A percentile compares a stretch with the other conserved stretches of the same genome.
These are phyloP conservation scores for Saprolegnia parasitica DNA, from an alignment of 352 stramenopile species.

Conservation along the genomic window DNA sequence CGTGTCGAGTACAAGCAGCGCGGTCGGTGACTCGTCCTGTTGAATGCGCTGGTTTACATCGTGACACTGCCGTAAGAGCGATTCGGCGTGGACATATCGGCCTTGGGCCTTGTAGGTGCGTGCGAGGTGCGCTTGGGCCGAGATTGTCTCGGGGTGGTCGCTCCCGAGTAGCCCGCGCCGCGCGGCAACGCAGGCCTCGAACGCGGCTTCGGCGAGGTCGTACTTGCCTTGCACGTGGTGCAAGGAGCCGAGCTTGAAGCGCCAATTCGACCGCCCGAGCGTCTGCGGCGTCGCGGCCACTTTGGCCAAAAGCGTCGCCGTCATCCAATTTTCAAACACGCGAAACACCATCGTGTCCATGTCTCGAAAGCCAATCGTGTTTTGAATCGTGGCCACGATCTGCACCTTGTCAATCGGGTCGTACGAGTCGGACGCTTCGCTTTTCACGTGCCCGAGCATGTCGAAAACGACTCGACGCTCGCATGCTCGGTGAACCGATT, in stretches of 20 bases:
- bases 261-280: not conserved
- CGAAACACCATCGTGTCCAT: slow-evolving; percentile 18
- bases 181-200: not conserved
- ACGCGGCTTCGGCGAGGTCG: not conserved
- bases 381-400: not conserved
- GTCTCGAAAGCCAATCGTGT: not conserved
- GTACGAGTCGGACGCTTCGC: not conserved
- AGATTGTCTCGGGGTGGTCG: not conserved
- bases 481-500: not conserved
- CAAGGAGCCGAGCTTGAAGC: not conserved
- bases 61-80: not conserved
- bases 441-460: slow-evolving; percentile 17
- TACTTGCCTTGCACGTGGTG: slow-evolving; percentile 10
- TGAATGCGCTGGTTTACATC: not conserved
- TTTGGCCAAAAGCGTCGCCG: not conserved
- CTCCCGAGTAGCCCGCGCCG: not conserved
- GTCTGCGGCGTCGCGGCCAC: not conserved
- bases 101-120: not conserved
- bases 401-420: not conserved
- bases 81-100: not conserved
- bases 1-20: not conserved
- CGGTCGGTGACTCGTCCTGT: not conserved
- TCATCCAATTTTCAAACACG: slow-evolving; percentile 8
- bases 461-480: slow-evolving; percentile 16
- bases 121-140: not conserved